Base-by-base conservation (phyloP, 2,329 filamentous ascomycete genomes). In the Alternaria sp. region DNA sequence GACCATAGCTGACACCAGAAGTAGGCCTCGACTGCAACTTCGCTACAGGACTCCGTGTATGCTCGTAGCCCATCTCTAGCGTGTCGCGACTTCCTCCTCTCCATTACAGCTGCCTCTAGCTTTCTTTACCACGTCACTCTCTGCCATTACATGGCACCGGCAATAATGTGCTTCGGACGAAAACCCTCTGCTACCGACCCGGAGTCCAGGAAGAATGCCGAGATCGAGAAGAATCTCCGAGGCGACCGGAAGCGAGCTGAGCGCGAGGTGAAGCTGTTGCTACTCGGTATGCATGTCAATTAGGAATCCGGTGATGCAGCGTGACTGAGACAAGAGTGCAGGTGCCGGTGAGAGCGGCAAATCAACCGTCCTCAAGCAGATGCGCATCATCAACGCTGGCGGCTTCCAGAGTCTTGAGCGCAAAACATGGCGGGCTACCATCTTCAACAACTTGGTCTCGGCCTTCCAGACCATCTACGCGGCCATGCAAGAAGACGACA, bases 341-440 rank as follows among this genome's bases (percentile, higher is more conserved):
- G 94, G 94, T 79, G 94, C 94, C 72, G 94, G 94, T 76, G 94
- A 98, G 81, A 95, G 91, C 60, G 92, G 94, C 67, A 98, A 98
- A 81, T 97, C 94, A 8, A 98, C 94, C 1, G 94, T 98, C 61
- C 87, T 98, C 67, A 98, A 98, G 83, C 94, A 98, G 84, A 98
- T 99, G 95, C 94, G 94, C 79, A 89, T 99, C 80, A 97, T 99
- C 71, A 95, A 98, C 79, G 89, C 93, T 14, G 89, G 93, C 79
- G 94, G 95, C 51, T 98, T 98, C 82, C 92, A 89, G 74, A 91
- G 92, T 73, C 89, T 88, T 66, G 95, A 98, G 79, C 92, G 93
- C 79, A 88, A 96, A 67, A 93, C 97, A 84, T 96, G 93, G 86
- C 93, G 95, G 71, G 91, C 93, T 16, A 94, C 97, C 73, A 94